phyloP scores from a whole-genome alignment of 257 asterid species.

The Galeopsis tetrahit region DNA sequence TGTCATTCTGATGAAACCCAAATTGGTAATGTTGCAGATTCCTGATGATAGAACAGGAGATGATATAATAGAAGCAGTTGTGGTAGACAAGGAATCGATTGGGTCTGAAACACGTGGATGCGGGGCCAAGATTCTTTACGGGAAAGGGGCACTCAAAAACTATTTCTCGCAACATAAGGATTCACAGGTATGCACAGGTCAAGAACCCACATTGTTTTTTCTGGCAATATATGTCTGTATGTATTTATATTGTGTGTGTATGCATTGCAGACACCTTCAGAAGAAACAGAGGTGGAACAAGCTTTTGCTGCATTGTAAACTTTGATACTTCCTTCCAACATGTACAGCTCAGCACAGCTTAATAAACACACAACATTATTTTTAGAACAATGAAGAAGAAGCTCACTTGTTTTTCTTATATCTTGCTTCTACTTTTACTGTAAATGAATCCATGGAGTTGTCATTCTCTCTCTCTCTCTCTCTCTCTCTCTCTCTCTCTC shows the following conservation, averaged over 20 bases:
- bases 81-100: slow-evolving; percentile 78
- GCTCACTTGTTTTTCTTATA: slow-evolving; percentile 39
- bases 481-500: neutral
- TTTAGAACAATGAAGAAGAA: slow-evolving; percentile 33
- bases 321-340: slow-evolving; percentile 29
- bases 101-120: slow-evolving; percentile 54
- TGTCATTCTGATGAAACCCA: neutral
- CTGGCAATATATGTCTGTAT: neutral
- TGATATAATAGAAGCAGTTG: slow-evolving; percentile 80
- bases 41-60: slow-evolving; percentile 91
- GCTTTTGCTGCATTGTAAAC: slow-evolving; percentile 86
- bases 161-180: slow-evolving; percentile 62
- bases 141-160: slow-evolving; percentile 71
- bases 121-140: slow-evolving; percentile 89
- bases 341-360: slow-evolving; percentile 51
- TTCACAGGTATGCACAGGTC: slow-evolving; percentile 51
- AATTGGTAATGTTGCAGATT: slow-evolving; percentile 52
- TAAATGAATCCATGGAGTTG: slow-evolving; percentile 31
- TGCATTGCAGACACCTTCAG: slow-evolving; percentile 48
- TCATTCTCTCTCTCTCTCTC: neutral
- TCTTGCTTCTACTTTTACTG: slow-evolving; percentile 40
- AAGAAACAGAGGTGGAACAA: slow-evolving; percentile 79
- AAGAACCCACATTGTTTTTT: neutral
- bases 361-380: slow-evolving; percentile 32
- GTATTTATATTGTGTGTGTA: neutral